Evolutionary conservation across 2,329 filamentous ascomycete genomes (phyloP), one percentile per base, ranked within the genome.

Genomic region (Pestalotiopsis sp.): DNA sequence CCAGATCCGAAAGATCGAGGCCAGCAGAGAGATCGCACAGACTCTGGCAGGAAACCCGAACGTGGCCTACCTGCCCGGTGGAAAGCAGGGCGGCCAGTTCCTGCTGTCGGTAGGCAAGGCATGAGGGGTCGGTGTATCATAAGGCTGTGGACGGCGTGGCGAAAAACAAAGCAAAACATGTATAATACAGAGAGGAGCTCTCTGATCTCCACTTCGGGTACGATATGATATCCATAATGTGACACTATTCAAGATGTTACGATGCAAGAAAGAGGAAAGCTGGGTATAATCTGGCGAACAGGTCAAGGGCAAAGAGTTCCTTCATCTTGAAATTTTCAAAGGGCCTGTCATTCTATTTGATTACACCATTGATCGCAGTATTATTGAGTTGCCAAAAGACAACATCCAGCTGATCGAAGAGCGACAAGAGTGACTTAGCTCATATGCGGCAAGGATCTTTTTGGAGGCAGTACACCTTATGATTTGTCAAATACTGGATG

Each of bases 1-100:
- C 74, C 91, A 96, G 89, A 98, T 99, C 81, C 88, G 96, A 86
- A 92, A 95, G 86, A 98, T 99, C 77, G 96, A 99, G 86, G 97
- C 96, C 14, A 95, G 93, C 79, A 93, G 92, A 81, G 97, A 99
- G 77, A 98, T 99, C 82, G 96, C 96, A 11, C 90, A 94, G 82
- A 95, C 95, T 73, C 83, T 99, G 77, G 90, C 95, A 23, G 85
- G 85, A 69, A 99, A 99, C 84, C 95, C 96, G 70, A 98, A 99
- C 76, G 95, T 99, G 66, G 95, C 94, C 62, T 99, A 99, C 81
- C 83, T 99, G 72, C 96, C 96, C 3, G 90, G 93, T 74, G 60
- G 69, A 67, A 87, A 88, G 74, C 91, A 92, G 81, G 87, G 87
- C 69, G 69, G 74, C 36, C 86, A 86, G 73, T 76, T 84, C 64